Evolutionary conservation across 2,329 filamentous ascomycete genomes (phyloP), one percentile per base, ranked within the genome.

Genomic region (Fusarium subglutinans): DNA sequence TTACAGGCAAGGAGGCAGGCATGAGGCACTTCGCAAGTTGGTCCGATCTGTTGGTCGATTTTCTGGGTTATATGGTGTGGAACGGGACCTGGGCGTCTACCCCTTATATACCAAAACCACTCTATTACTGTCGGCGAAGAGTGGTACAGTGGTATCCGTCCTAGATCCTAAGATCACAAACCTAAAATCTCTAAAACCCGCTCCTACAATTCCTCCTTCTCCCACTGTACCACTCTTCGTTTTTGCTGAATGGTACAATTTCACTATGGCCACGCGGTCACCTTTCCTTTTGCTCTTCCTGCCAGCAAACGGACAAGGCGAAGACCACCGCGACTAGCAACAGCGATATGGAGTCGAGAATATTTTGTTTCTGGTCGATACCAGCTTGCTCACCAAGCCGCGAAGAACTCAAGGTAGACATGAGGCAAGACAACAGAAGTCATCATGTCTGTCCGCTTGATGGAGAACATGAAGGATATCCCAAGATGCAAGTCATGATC

Each of bases 81-180:
- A 18, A 48, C 11, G 8, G 22, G 33, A 18, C n/a, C 8, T 35
- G 14, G 41, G 18, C 3, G 20, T 37, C 30, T 58, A 22, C 14
- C 30, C 30, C 41, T 26, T 38, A 50, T 38, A 20, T 48, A 26
- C 18, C 50, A 26, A 56, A 37, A 24, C 20, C 17, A 18, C 10
- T 14, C 15, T 13, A 24, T 4, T 17, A 18, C 24, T 17, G 4
- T 45, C 10, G 24, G 4, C 48, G 58, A 45, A 41, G 40, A 41
- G 58, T 66, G 47, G 63, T 66, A 43, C 28, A 55, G 63, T 63
- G 58, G 63, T 41, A 53, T 37, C 20, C 47, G 63, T 53, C 57
- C 26, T 28, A 30, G 54, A 47, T 44, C 56, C 45, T 51, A 62
- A 43, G 26, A 66, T n/a, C 37, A 44, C 2, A 26, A 26, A 45